These are phyloP conservation scores for Chaetomiaceae sp. DNA, from an alignment of 2,329 filamentous ascomycete genomes.

Conservation along the genomic window DNA sequence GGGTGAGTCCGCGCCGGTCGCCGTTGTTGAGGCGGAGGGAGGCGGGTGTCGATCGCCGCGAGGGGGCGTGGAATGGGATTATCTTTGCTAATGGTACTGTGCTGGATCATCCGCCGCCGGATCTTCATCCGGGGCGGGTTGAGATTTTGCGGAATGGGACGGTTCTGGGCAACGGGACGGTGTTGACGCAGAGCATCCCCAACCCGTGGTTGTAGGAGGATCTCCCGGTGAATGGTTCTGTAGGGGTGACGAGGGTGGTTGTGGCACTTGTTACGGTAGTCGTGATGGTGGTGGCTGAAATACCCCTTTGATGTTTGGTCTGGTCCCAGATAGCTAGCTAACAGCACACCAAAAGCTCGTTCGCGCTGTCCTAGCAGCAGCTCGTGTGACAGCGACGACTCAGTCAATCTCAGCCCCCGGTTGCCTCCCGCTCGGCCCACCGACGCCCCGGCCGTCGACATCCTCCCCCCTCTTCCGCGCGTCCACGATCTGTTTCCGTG, in stretches of 20 bases:
- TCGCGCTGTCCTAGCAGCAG: too few species aligned
- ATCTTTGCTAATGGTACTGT: constrained; percentile 29
- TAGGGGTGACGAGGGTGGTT: background rate
- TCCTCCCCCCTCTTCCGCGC: constrained; percentile 15
- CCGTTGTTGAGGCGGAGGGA: constrained; percentile 19
- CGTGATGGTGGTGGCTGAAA: too few species aligned
- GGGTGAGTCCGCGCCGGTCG: constrained; percentile 20
- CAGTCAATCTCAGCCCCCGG: constrained; percentile 9
- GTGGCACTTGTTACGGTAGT: too few species aligned
- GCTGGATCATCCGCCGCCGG: constrained; percentile 21
- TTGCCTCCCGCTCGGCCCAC: constrained; percentile 7
- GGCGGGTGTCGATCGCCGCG: background rate
- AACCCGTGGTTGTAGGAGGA: constrained; percentile 23
- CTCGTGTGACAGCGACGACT: too few species aligned
- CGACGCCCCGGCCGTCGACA: constrained; percentile 15
- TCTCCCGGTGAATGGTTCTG: background rate
- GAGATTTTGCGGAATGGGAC: constrained; percentile 16
- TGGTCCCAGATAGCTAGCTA: too few species aligned
- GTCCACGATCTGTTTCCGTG: constrained; percentile 16
- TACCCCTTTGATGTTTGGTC: too few species aligned
- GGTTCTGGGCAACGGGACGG: constrained; percentile 24
- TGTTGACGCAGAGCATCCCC: constrained; percentile 23
- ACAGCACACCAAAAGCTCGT: too few species aligned
- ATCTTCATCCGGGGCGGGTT: constrained; percentile 11
- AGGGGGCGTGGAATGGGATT: constrained; percentile 26